These are phyloP conservation scores for Penicillium sclerotigenum DNA, from an alignment of 2,329 filamentous ascomycete genomes.

Conservation along the genomic window DNA sequence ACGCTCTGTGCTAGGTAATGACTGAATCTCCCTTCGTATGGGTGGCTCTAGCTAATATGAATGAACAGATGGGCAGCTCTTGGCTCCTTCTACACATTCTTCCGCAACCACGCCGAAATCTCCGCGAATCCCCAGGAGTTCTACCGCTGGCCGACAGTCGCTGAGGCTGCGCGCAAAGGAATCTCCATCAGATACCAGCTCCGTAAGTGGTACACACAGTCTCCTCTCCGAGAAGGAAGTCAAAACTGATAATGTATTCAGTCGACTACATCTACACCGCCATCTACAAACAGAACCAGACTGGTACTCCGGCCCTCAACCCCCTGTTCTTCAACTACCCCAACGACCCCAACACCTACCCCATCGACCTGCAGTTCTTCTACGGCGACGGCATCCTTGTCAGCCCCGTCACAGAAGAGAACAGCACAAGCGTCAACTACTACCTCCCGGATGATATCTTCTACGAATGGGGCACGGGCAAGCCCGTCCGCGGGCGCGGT, in stretches of 20 bases:
- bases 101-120: slow-evolving; percentile 66
- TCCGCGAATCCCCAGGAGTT: slow-evolving; percentile 61
- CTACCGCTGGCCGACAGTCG: slow-evolving; percentile 64
- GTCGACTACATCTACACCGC: slow-evolving; percentile 76
- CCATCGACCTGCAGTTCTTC: slow-evolving; percentile 56
- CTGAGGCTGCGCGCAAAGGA: slow-evolving; percentile 63
- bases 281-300: slow-evolving; percentile 57
- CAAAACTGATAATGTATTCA: not conserved
- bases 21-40: not conserved
- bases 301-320: slow-evolving; percentile 63
- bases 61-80: slow-evolving; percentile 58
- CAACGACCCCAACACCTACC: slow-evolving; percentile 50
- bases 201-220: slow-evolving; percentile 14
- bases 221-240: not conserved
- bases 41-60: not conserved
- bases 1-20: slow-evolving; percentile 61
- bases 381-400: slow-evolving; percentile 56
- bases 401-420: slow-evolving; percentile 53
- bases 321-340: slow-evolving; percentile 72
- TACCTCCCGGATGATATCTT: slow-evolving; percentile 58
- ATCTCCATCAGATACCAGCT: slow-evolving; percentile 70
- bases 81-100: slow-evolving; percentile 71
- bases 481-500: slow-evolving; percentile 47
- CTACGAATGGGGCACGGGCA: slow-evolving; percentile 58
- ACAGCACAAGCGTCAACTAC: slow-evolving; percentile 50